phyloP scores from a whole-genome alignment of 441 rosid species.

The Erodium moschatum region DNA sequence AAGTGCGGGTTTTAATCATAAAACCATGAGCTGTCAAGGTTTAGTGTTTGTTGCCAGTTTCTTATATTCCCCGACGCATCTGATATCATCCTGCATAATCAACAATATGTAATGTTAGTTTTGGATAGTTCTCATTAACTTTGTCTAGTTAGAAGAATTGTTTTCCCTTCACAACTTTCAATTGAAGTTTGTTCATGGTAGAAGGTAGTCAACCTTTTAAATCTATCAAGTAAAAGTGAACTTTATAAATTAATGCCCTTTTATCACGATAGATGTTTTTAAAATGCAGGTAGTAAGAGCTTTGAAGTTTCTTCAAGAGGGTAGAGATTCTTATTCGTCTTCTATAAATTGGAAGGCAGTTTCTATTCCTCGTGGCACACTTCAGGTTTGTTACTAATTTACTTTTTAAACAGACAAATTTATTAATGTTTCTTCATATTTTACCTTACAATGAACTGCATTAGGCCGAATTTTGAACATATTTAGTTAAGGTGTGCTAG shows the following conservation, averaged over 20 bases:
- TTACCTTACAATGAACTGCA: constrained; percentile 9
- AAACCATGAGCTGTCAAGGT: constrained; percentile 3
- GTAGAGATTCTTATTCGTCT: constrained; percentile 33
- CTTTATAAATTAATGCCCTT: neutral
- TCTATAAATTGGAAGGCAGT: constrained; percentile 52
- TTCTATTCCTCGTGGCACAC: constrained; percentile 87
- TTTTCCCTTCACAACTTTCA: neutral
- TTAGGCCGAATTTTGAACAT: neutral
- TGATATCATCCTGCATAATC: neutral
- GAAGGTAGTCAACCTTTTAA: neutral
- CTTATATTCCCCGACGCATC: neutral
- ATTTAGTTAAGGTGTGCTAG: neutral
- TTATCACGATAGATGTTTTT: constrained; percentile 9
- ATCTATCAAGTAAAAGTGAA: neutral
- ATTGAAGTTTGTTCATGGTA: constrained; percentile 3
- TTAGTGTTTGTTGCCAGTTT: neutral
- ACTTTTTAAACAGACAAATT: constrained; percentile 16
- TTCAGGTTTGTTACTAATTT: constrained; percentile 67
- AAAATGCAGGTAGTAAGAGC: constrained; percentile 82
- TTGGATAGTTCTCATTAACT: neutral
- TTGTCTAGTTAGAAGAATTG: neutral
- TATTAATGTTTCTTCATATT: neutral
- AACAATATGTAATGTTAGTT: neutral
- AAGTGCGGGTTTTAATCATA: neutral
- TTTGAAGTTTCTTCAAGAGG: constrained; percentile 52